Percentiles rank a stretch among this genome's conserved stretches.
Conservation (phyloP, 345 rosid species). For the Eutrema yunnanense region DNA sequence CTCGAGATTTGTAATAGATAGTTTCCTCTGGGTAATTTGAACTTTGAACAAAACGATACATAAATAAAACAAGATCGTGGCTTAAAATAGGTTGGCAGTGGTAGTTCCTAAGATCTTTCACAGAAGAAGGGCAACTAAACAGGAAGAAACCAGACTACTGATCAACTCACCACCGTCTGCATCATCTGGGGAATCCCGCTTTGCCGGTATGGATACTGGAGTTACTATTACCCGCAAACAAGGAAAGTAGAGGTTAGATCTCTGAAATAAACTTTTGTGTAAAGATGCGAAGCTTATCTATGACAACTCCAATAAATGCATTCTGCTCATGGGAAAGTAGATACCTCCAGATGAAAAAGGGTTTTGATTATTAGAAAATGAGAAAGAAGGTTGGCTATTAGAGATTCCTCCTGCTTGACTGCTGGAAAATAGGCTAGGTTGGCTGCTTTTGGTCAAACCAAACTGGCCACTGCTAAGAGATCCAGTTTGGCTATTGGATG, state of each 20-base stretch:
- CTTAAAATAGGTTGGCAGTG: background rate
- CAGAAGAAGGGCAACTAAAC: background rate
- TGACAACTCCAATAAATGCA: background rate
- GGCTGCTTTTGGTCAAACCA: constrained; percentile 24
- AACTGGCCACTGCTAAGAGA: constrained; percentile 23
- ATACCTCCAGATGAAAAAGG: constrained; percentile 30
- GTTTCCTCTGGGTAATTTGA: background rate
- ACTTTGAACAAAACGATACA: background rate
- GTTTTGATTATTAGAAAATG: constrained; percentile 16
- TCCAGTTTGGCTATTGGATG: constrained; percentile 18
- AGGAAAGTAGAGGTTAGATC: background rate
- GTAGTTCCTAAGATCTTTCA: background rate
- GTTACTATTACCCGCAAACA: constrained; percentile 11
- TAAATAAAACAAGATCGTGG: background rate
- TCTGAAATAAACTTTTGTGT: background rate
- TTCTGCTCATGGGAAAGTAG: background rate
- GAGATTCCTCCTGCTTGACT: constrained; percentile 32
- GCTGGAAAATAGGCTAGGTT: constrained; percentile 34
- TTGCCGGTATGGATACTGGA: constrained; percentile 23
- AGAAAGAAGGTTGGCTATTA: constrained; percentile 23
- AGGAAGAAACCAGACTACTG: background rate
- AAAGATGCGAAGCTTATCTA: background rate
- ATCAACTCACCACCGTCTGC: constrained; percentile 25
- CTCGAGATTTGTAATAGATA: background rate
- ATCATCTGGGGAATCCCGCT: constrained; percentile 23